Conservation (phyloP, 768 basidiomycete species). For the Boletellus ananiceps region DNA sequence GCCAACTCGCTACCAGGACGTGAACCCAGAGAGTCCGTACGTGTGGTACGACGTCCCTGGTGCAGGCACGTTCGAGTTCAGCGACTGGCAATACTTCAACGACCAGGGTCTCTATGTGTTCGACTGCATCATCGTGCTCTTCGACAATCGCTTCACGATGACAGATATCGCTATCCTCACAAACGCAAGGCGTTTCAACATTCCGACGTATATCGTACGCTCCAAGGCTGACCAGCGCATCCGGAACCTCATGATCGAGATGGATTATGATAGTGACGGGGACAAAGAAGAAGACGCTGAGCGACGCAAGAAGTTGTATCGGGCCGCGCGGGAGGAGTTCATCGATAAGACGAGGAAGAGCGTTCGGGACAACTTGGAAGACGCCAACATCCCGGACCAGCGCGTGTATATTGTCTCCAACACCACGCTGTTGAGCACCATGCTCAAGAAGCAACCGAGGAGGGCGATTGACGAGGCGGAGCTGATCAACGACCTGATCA, state of each 20-base stretch:
- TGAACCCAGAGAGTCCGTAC: too few relatives aligned
- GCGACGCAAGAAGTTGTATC: slow-evolving; percentile 10
- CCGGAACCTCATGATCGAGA: slow-evolving; percentile 15
- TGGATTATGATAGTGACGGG: too few relatives aligned
- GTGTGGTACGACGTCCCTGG: too few relatives aligned
- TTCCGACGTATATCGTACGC: slow-evolving; percentile 21
- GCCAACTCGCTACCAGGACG: too few relatives aligned
- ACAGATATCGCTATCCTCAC: slow-evolving; percentile 19
- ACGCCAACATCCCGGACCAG: slow-evolving; percentile 22
- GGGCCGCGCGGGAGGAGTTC: slow-evolving; percentile 13
- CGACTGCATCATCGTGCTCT: slow-evolving; percentile 20
- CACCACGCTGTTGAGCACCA: slow-evolving; percentile 15
- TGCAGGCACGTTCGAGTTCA: too few relatives aligned
- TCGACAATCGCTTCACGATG: slow-evolving; percentile 22
- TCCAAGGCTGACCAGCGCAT: slow-evolving; percentile 23
- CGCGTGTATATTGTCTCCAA: slow-evolving; percentile 28
- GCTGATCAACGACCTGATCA: slow-evolving; percentile 15
- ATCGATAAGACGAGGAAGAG: slow-evolving; percentile 14
- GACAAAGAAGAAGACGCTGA: too few relatives aligned
- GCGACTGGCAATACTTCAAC: slow-evolving; percentile 23
- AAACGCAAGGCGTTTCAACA: slow-evolving; percentile 13
- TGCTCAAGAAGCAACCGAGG: slow-evolving; percentile 15
- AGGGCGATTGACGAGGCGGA: slow-evolving; percentile 23
- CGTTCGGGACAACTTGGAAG: slow-evolving; percentile 17
- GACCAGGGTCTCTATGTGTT: slow-evolving; percentile 23